Evolutionary conservation across 1,139 yeast genomes (phyloP), one percentile per base, ranked within the genome.

Genomic region (Yamadazyma jaroonii): DNA sequence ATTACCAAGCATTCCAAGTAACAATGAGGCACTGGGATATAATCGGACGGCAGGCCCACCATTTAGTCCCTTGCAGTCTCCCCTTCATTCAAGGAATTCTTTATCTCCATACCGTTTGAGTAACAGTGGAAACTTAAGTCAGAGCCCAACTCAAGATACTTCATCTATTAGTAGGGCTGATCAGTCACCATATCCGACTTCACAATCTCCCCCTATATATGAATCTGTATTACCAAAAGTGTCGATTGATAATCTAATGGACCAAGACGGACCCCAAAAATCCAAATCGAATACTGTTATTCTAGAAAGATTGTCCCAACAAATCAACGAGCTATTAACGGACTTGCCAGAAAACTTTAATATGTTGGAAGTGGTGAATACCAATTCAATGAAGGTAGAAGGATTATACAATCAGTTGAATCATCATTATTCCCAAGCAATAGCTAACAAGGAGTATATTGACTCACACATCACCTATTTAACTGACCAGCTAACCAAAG

Each of bases 401-500:
- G 64, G 65, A 1, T 52, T 71, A 6, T 52, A 56, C 38, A 44
- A 55, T 1, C 75, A 69, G 42, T 51, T 70, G 14, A 45, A 39
- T 21, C 67, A 64, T 43, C 75, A 70, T 41, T 52, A 58, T 40
- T 59, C 53, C 11, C 72, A 66, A 44, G 76, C 76, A 1, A 34
- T 41, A 7, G 71, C 66, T 7, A 71, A 71, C 47, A 53, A 61
- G 12, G 52, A 48, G 6, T 61, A 59, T 29, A 53, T 71, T 20
- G 61, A 54, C 11, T 50, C 49, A 6, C 74, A 69, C 43, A 47
- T 60, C 9, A 43, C 53, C n/a, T 64, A 70, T 41, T 56, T 72
- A 37, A 47, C 52, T 9, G 54, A 53, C 5, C 68, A 63, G 48
- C 53, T 67, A 34, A 47, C 46, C 3, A 54, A 50, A 15, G 52